A percentile compares a stretch with the other conserved stretches of the same genome.
These are phyloP conservation scores for Termitomyces sp. DNA, from an alignment of 768 basidiomycete species.

Conservation along the genomic window DNA sequence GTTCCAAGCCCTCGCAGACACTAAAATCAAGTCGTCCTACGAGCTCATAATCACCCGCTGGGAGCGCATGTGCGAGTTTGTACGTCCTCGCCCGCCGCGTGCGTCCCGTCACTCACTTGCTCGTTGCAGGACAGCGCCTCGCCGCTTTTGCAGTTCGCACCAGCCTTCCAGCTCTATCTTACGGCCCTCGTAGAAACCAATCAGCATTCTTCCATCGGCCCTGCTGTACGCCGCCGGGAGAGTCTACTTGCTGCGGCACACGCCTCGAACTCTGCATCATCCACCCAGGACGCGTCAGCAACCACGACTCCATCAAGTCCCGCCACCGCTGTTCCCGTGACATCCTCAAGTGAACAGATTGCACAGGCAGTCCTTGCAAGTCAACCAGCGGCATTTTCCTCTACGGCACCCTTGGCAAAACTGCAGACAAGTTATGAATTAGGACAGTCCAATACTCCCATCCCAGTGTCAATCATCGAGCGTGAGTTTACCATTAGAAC, in stretches of 20 bases:
- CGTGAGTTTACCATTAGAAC: slow-evolving; percentile 39
- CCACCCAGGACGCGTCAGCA: slow-evolving; percentile 8
- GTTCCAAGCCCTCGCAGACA: slow-evolving; percentile 60
- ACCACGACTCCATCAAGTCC: slow-evolving; percentile 7
- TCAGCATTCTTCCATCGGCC: slow-evolving; percentile 48
- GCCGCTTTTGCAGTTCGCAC: slow-evolving; percentile 63
- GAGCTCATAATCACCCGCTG: slow-evolving; percentile 73
- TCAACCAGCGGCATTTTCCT: slow-evolving; percentile 19
- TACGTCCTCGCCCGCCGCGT: slow-evolving; percentile 31
- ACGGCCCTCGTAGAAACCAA: slow-evolving; percentile 57
- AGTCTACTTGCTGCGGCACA: slow-evolving; percentile 41
- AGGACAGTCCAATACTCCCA: slow-evolving; percentile 50
- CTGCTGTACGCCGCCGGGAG: slow-evolving; percentile 68
- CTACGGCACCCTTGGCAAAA: slow-evolving; percentile 31
- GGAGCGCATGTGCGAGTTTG: slow-evolving; percentile 82
- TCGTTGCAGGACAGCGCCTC: slow-evolving; percentile 55
- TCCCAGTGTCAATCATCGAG: slow-evolving; percentile 80
- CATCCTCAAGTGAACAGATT: slow-evolving; percentile 32
- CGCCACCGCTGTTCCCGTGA: slow-evolving; percentile 8
- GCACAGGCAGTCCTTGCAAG: slow-evolving; percentile 44
- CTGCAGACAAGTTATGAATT: slow-evolving; percentile 35
- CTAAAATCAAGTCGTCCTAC: slow-evolving; percentile 61
- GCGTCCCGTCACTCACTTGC: slow-evolving; percentile 7
- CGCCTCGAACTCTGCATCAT: slow-evolving; percentile 3
- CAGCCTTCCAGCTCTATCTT: slow-evolving; percentile 75